phyloP scores from a whole-genome alignment of 2,329 filamentous ascomycete genomes.

The Leptodontidium sp. region DNA sequence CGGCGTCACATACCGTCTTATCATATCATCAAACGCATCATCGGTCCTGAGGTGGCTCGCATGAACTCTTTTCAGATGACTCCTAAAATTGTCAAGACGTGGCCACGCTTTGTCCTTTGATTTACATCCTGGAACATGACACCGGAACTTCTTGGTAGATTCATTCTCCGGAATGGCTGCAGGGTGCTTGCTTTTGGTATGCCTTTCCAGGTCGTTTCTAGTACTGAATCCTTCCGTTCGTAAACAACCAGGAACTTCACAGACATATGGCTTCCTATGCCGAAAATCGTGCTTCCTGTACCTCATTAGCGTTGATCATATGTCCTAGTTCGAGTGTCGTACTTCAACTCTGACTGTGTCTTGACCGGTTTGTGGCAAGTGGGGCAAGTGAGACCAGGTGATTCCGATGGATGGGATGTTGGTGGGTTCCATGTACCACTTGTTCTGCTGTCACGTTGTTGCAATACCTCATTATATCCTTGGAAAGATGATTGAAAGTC shows the following conservation, averaged over 20 bases:
- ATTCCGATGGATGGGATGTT: constrained; percentile 26
- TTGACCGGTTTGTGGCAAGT: constrained; percentile 54
- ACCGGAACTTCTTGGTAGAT: constrained; percentile 64
- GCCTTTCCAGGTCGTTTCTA: constrained; percentile 81
- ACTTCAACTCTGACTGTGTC: constrained; percentile 66
- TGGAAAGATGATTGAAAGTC: constrained; percentile 38
- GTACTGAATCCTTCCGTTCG: constrained; percentile 77
- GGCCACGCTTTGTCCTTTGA: constrained; percentile 77
- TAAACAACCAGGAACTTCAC: constrained; percentile 63
- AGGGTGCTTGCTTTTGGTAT: constrained; percentile 75
- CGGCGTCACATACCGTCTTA: constrained; percentile 53
- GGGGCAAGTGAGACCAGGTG: constrained; percentile 47
- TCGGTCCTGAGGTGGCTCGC: constrained; percentile 41
- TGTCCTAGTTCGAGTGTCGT: constrained; percentile 39
- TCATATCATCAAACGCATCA: constrained; percentile 53
- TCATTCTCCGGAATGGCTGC: constrained; percentile 54
- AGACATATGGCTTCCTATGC: constrained; percentile 74
- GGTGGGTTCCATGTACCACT: constrained; percentile 35
- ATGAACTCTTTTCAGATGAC: constrained; percentile 79
- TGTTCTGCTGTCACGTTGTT: constrained; percentile 33
- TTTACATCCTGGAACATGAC: constrained; percentile 63
- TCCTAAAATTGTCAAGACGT: constrained; percentile 85
- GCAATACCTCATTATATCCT: constrained; percentile 34
- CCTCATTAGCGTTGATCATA: constrained; percentile 37
- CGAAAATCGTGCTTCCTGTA: constrained; percentile 77